Evolutionary conservation across 495 filamentous ascomycete genomes (phyloP), one percentile per base, ranked within the genome.

Genomic region (Hamigera avellanea): DNA sequence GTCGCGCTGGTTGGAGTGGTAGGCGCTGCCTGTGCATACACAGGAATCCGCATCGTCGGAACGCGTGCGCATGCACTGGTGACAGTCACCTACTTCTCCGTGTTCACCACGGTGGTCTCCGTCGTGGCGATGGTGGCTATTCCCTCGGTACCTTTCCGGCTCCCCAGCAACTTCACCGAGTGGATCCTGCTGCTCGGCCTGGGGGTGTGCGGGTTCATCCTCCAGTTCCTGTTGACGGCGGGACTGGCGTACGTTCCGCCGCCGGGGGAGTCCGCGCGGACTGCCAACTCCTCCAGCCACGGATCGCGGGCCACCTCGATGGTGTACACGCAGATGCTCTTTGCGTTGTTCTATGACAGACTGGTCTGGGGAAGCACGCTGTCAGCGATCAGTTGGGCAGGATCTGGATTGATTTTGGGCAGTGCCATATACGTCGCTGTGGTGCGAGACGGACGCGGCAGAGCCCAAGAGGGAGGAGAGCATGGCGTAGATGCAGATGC

Each of bases 301-400:
- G 75, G 76, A 6, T 76, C 78, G 14, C 69, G 83, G 15, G 87
- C 87, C 2, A 93, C 82, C 4, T 85, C 81, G 14, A 93, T 95
- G 85, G 65, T 85, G 3, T 96, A 94, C 51, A 85, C 78, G 30
- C 82, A 93, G 54, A 89, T 96, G 83, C 53, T 96, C 25, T 95
- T 94, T 53, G 88, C 89, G 8, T 62, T 93, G 12, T 72, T 72
- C 10, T 87, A 86, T 49, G 89, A 96, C 52, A 75, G 76, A 39
- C 60, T 81, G 33, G 61, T 95, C 9, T 95, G 81, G 67, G 80
- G 81, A 1, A 74, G 70, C 16, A 74, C 67, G 10, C 79, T 91
- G 33, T 73, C 74, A 13, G 48, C 65, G 21, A 56, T 77, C 44
- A 86, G 80, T 36, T 69, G 87, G 39, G 53, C 70, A 1, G 89